A percentile compares a stretch with the other conserved stretches of the same genome.
phyloP scores from a whole-genome alignment of 2,329 filamentous ascomycete species.

The Zarea fungicola region DNA sequence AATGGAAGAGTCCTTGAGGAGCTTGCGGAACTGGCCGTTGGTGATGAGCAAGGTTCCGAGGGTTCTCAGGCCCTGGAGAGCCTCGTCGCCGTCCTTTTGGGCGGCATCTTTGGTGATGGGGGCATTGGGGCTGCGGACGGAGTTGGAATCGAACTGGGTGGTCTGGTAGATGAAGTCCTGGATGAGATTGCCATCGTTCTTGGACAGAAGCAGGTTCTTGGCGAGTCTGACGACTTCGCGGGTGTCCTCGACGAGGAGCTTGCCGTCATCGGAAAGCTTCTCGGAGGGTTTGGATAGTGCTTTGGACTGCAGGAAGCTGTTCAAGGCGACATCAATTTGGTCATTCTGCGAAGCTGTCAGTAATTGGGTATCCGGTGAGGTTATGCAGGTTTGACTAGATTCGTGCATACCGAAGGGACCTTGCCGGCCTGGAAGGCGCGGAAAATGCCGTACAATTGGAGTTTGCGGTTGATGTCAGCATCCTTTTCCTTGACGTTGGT shows the following conservation, averaged over 20 bases:
- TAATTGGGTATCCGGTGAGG: too few relatives aligned
- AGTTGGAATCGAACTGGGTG: slow-evolving; percentile 62
- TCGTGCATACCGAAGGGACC: slow-evolving; percentile 82
- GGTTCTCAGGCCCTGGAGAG: slow-evolving; percentile 78
- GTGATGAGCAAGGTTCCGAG: slow-evolving; percentile 86
- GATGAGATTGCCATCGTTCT: slow-evolving; percentile 90
- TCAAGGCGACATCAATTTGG: slow-evolving; percentile 91
- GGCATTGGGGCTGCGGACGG: slow-evolving; percentile 55
- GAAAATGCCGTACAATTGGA: slow-evolving; percentile 90
- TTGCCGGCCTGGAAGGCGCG: slow-evolving; percentile 83
- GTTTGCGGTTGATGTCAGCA: slow-evolving; percentile 83
- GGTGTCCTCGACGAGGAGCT: slow-evolving; percentile 70
- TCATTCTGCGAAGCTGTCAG: slow-evolving; percentile 59
- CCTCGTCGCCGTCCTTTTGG: slow-evolving; percentile 77
- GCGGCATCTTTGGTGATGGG: slow-evolving; percentile 72
- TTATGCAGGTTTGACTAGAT: too few relatives aligned
- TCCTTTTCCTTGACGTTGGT: slow-evolving; percentile 72
- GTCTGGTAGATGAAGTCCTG: slow-evolving; percentile 98
- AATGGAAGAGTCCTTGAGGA: slow-evolving; percentile 68
- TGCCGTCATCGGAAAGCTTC: slow-evolving; percentile 78
- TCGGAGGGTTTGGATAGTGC: slow-evolving; percentile 64
- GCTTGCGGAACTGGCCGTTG: slow-evolving; percentile 91
- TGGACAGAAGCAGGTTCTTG: slow-evolving; percentile 79
- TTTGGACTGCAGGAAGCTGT: slow-evolving; percentile 73
- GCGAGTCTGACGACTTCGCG: slow-evolving; percentile 76